phyloP scores from a whole-genome alignment of 2,329 filamentous ascomycete species.

The Aspergillus sp. region DNA sequence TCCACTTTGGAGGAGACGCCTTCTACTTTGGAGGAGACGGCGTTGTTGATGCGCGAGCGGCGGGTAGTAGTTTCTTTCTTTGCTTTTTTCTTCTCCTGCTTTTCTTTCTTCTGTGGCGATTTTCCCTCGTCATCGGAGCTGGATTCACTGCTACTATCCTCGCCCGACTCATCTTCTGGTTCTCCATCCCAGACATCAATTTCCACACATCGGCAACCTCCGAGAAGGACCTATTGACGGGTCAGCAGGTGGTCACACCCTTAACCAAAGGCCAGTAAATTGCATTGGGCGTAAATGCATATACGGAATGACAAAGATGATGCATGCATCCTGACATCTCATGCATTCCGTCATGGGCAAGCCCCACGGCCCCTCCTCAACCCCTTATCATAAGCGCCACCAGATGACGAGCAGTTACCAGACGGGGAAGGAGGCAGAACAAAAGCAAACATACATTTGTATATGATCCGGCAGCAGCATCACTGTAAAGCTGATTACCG shows the following conservation, averaged over 20 bases:
- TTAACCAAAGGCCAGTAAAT: neutral
- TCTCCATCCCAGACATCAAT: conserved; percentile 90
- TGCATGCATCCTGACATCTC: too few relatives aligned
- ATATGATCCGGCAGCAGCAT: conserved; percentile 70
- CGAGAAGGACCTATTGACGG: conserved; percentile 53
- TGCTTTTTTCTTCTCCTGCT: conserved; percentile 14
- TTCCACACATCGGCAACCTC: conserved; percentile 82
- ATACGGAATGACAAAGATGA: conserved; percentile 1
- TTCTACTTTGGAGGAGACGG: conserved; percentile 17
- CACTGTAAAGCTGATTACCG: conserved; percentile 75
- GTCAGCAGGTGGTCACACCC: neutral
- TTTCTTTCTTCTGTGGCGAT: neutral
- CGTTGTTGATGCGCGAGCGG: conserved; percentile 5
- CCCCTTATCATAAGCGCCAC: neutral
- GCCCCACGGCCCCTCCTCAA: too few relatives aligned
- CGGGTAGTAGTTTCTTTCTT: conserved; percentile 9
- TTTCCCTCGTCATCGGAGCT: conserved; percentile 16
- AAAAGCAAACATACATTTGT: conserved; percentile 50
- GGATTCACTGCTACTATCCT: conserved; percentile 23
- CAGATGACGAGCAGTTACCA: neutral
- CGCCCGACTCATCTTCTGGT: conserved; percentile 29
- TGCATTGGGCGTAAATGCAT: too few relatives aligned
- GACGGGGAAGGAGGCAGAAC: neutral
- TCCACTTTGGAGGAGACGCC: too few relatives aligned
- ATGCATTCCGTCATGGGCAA: too few relatives aligned